A percentile compares a stretch with the other conserved stretches of the same genome.
These are phyloP conservation scores for Nakataea oryzae DNA, from an alignment of 2,329 filamentous ascomycete species.

Conservation along the genomic window DNA sequence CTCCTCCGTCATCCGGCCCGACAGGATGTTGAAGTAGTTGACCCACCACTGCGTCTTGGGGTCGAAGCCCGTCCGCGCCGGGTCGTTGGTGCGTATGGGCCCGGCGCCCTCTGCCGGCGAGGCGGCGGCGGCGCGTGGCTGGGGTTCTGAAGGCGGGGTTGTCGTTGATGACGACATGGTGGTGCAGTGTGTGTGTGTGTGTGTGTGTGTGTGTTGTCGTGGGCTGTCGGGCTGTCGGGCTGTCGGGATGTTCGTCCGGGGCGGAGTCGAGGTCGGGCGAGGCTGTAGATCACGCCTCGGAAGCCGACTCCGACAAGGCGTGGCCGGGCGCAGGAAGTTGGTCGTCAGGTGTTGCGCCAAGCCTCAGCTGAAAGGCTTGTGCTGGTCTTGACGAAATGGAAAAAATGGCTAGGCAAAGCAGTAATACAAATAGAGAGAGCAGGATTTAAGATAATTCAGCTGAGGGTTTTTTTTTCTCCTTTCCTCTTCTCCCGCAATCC, in stretches of 20 bases:
- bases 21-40: constrained; percentile 77
- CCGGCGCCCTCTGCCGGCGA: constrained; percentile 4
- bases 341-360: background rate
- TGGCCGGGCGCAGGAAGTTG: background rate
- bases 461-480: background rate
- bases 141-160: constrained; percentile 1
- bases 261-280: background rate
- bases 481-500: background rate
- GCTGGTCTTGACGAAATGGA: background rate
- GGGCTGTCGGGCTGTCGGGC: background rate
- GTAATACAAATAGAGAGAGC: background rate
- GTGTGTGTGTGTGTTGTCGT: background rate
- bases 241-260: background rate
- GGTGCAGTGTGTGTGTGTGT: background rate
- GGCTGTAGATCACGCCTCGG: background rate
- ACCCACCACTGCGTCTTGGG: constrained; percentile 57
- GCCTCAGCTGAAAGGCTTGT: too few species aligned
- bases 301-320: background rate
- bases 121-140: constrained; percentile 17
- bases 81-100: constrained; percentile 36
- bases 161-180: background rate
- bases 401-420: background rate
- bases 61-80: constrained; percentile 52
- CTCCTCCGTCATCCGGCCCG: constrained; percentile 58
- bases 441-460: background rate